phyloP scores from a whole-genome alignment of 176 grass and related monocot genomes.

The Carex scoparia region DNA sequence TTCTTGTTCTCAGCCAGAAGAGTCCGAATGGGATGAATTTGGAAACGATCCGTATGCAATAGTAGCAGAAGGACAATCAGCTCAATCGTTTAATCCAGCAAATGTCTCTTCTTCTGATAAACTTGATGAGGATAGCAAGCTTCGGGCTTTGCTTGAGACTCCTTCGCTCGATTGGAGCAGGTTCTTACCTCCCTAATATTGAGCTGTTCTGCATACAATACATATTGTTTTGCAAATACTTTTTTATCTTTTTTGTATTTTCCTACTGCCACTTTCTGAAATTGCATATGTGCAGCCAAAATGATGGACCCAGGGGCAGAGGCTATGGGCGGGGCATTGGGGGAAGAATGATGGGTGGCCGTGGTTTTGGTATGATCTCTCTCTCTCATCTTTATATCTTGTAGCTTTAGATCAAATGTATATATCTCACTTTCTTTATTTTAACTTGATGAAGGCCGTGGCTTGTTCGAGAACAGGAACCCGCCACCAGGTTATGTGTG shows the following conservation, averaged over 20 bases:
- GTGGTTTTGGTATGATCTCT: conserved; percentile 86
- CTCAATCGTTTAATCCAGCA: conserved; percentile 47
- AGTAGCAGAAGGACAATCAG: conserved; percentile 45
- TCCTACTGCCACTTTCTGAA: neutral
- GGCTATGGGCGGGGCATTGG: conserved; percentile 79
- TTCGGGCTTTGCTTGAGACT: conserved; percentile 86
- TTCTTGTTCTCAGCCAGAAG: conserved; percentile 71
- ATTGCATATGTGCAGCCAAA: conserved; percentile 56
- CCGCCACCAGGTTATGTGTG: conserved; percentile 96
- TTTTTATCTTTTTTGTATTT: neutral
- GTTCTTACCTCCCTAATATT: neutral
- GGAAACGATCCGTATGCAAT: conserved; percentile 73
- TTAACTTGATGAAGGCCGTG: conserved; percentile 56
- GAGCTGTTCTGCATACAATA: neutral
- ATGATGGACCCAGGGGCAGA: conserved; percentile 79
- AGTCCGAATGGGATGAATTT: conserved; percentile 99
- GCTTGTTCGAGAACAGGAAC: conserved; percentile 54
- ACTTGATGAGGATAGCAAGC: conserved; percentile 93
- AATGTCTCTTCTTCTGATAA: conserved; percentile 49
- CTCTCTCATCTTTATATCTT: neutral
- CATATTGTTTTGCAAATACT: neutral
- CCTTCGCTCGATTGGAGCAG: conserved; percentile 65
- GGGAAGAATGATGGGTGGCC: conserved; percentile 71
- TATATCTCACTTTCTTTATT: conserved; percentile 24
- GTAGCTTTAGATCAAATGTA: conserved; percentile 3